Percentiles rank a stretch among this genome's conserved stretches.
These are phyloP conservation scores for Suillus placidus DNA, from an alignment of 768 basidiomycete species.

Conservation along the genomic window DNA sequence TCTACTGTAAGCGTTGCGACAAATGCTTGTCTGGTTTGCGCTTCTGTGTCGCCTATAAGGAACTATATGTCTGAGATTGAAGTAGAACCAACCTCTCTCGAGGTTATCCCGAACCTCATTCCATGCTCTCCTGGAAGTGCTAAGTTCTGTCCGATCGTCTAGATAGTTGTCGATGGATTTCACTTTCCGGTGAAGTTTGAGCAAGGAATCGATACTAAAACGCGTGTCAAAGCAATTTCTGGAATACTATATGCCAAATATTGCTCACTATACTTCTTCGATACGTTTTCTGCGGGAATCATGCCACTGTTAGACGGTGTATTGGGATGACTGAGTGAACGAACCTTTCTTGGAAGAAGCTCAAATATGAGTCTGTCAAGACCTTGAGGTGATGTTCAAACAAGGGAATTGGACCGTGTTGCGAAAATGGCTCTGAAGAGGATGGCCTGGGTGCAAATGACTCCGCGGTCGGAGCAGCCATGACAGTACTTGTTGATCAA, in stretches of 20 bases:
- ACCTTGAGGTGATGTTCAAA: conserved; percentile 74
- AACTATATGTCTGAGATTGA: neutral
- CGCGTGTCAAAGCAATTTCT: conserved; percentile 12
- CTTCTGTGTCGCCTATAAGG: conserved; percentile 52
- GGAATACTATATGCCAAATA: neutral
- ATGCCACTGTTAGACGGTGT: conserved; percentile 19
- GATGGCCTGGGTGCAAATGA: conserved; percentile 28
- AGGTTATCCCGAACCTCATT: conserved; percentile 82
- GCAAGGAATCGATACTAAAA: conserved; percentile 71
- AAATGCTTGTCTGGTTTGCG: conserved; percentile 81
- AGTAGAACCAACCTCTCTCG: conserved; percentile 62
- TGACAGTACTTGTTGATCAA: conserved; percentile 10
- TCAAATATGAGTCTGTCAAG: conserved; percentile 72
- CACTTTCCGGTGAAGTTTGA: conserved; percentile 71
- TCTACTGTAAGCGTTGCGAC: conserved; percentile 68
- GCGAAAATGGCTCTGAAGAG: conserved; percentile 29
- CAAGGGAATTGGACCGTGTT: conserved; percentile 60
- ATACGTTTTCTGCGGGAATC: conserved; percentile 62
- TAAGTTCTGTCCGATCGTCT: conserved; percentile 71
- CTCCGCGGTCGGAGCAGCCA: conserved; percentile 25
- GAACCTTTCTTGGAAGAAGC: conserved; percentile 86
- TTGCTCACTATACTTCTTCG: conserved; percentile 80
- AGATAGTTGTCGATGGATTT: conserved; percentile 69
- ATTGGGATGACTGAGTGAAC: conserved; percentile 24
- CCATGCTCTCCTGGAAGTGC: conserved; percentile 75